Base-by-base conservation (phyloP, 2,329 filamentous ascomycete species). In the Arthrobotrys musiformis region DNA sequence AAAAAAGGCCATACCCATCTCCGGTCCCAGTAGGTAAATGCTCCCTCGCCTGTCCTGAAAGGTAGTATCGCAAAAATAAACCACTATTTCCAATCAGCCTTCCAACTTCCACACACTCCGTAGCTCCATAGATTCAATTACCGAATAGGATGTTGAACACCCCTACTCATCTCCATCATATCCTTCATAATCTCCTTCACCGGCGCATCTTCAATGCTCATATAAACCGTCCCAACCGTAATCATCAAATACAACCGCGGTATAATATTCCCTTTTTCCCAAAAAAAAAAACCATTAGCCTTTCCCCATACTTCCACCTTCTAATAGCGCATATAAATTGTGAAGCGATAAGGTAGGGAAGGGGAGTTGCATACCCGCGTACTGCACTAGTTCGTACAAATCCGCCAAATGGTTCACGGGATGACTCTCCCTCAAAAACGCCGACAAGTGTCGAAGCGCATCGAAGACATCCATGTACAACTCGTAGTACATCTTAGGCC, bases 181-280 rank as follows among this genome's bases (percentile, higher is more conserved):
- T 99, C 95, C 85, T 99, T 99, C 95, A 99, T 99, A 79, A 99
- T 93, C 86, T 99, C 95, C 85, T 99, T 99, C 80, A 99, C 95
- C 0, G 95, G 95, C 73, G 96, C 95, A 87, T 98, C 95, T 82
- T 95, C 92, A 82, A 99, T 96, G 26, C 93, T 91, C 95, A 99
- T 99, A 86, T 99, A 99, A 58, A 97, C 96, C 67, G 95, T 99
- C 73, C 95, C 95, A 42, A 99, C 96, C 0, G 96, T 99, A 82
- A 99, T 95, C 96, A 99, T 99, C 76, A 99, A 90, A 84, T 99
- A 99, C 79, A 99, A 86, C 79, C 95, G 90, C 24, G 95, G 95
- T 74, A 99, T 91, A 80, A 99, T 98, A 83, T 99, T 99, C 79
- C 96, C 95, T 68, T 94, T 94, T 15, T n/a, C n/a, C n/a, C n/a